These are phyloP conservation scores for Larix kaempferi DNA, from an alignment of 75 land plant species.

Conservation along the genomic window DNA sequence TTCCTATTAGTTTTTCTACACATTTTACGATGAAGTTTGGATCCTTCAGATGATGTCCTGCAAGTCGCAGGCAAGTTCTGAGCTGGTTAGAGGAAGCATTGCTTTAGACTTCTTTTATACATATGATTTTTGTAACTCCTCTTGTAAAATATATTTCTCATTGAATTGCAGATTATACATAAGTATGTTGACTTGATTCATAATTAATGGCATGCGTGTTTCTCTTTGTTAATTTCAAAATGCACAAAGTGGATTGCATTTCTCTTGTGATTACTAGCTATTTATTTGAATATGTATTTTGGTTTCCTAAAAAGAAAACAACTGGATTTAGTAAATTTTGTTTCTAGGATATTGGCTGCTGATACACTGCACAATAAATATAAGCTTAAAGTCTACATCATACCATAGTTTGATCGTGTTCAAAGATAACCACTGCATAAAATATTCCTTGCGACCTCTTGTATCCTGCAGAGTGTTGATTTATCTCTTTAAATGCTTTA, in stretches of 20 bases:
- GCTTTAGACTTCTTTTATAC: slow-evolving; percentile 1
- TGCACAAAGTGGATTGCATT: background rate
- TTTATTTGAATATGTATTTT: background rate
- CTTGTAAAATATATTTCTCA: background rate
- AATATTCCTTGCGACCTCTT: background rate
- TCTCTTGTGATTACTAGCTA: background rate
- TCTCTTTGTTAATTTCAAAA: background rate
- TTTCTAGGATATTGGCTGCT: background rate
- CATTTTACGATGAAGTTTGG: background rate
- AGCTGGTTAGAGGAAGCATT: background rate
- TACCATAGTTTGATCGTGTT: background rate
- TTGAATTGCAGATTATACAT: background rate
- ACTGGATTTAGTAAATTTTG: background rate
- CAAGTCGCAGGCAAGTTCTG: background rate
- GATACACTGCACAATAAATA: no score
- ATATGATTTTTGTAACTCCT: background rate
- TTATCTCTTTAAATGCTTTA: background rate
- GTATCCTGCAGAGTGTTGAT: background rate
- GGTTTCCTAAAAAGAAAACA: background rate
- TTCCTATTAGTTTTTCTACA: background rate
- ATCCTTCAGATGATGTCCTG: background rate
- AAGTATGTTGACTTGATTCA: background rate
- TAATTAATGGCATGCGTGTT: background rate
- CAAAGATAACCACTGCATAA: background rate
- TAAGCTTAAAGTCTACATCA: no score